These are phyloP conservation scores for Zygoascus flipseniorum DNA, from an alignment of 805 yeast genomes.

Conservation along the genomic window DNA sequence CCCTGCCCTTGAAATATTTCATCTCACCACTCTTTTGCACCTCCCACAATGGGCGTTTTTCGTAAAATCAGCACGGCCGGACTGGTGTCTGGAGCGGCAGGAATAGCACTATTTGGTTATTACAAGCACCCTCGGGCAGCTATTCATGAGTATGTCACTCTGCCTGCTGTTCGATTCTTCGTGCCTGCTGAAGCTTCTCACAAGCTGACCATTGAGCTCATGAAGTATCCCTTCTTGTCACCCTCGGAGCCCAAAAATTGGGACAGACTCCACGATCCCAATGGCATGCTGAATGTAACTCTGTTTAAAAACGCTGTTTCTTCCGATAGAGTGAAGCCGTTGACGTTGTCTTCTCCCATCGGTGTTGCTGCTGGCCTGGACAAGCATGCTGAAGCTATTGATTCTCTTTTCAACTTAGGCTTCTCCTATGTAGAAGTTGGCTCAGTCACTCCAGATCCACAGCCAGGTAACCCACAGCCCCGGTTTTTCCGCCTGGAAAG, in stretches of 20 bases:
- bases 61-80: not conserved
- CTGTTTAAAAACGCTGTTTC: slow-evolving; percentile 19
- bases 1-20: too few relatives aligned
- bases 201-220: slow-evolving; percentile 55
- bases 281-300: slow-evolving; percentile 19
- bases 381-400: slow-evolving; percentile 88
- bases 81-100: slow-evolving; percentile 3
- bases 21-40: not conserved
- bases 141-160: slow-evolving; percentile 67
- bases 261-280: slow-evolving; percentile 25
- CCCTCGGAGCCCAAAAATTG: slow-evolving; percentile 22
- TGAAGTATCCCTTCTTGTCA: slow-evolving; percentile 40
- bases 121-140: slow-evolving; percentile 72
- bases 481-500: slow-evolving; percentile 77
- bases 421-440: slow-evolving; percentile 91
- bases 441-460: slow-evolving; percentile 85
- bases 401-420: slow-evolving; percentile 66
- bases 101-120: slow-evolving; percentile 32
- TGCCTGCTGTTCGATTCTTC: slow-evolving; percentile 62
- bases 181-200: slow-evolving; percentile 89
- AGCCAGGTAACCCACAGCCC: slow-evolving; percentile 92
- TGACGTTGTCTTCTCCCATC: slow-evolving; percentile 58
- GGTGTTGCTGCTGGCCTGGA: slow-evolving; percentile 97
- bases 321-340: slow-evolving; percentile 22
- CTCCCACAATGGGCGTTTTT: not conserved